Percentiles rank a stretch among this genome's conserved stretches.
Evolutionary conservation across 2,329 filamentous ascomycete species (phyloP).

Genomic region (Alternaria conjuncta): DNA sequence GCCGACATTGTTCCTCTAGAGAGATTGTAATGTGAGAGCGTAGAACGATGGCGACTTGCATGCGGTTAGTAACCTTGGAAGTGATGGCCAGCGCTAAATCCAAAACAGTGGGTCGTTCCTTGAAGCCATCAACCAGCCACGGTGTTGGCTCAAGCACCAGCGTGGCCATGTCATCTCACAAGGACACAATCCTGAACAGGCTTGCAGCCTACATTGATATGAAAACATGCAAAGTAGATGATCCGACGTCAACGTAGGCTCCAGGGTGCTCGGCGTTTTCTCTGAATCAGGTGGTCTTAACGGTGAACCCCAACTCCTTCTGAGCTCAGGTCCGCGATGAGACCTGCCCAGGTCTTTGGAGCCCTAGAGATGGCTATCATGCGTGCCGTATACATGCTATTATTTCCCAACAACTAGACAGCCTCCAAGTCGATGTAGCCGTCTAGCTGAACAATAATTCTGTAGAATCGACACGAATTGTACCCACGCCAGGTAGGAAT

Average conservation of each 20-base stretch:
- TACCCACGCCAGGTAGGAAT: neutral
- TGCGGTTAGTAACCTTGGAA: conserved; percentile 13
- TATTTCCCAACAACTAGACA: neutral
- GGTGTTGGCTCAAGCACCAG: neutral
- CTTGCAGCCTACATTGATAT: neutral
- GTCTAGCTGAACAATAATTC: neutral
- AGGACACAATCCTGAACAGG: neutral
- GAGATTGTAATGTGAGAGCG: conserved; percentile 7
- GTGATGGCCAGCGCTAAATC: conserved; percentile 25
- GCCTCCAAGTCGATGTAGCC: neutral
- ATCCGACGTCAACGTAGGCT: neutral
- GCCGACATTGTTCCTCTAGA: conserved; percentile 38
- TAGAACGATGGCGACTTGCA: conserved; percentile 10
- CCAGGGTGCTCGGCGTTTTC: too few relatives aligned
- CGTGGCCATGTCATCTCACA: neutral
- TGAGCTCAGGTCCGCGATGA: neutral
- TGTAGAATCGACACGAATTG: neutral
- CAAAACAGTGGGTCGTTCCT: conserved; percentile 10
- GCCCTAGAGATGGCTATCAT: fast-evolving
- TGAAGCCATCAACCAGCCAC: neutral
- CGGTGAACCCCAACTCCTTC: too few relatives aligned
- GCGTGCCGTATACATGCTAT: neutral
- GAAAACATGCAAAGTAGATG: neutral
- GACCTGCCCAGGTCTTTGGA: neutral
- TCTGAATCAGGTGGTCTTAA: too few relatives aligned